Evolutionary conservation across 345 rosid species (phyloP).

Genomic region (Sapria himalayana): DNA sequence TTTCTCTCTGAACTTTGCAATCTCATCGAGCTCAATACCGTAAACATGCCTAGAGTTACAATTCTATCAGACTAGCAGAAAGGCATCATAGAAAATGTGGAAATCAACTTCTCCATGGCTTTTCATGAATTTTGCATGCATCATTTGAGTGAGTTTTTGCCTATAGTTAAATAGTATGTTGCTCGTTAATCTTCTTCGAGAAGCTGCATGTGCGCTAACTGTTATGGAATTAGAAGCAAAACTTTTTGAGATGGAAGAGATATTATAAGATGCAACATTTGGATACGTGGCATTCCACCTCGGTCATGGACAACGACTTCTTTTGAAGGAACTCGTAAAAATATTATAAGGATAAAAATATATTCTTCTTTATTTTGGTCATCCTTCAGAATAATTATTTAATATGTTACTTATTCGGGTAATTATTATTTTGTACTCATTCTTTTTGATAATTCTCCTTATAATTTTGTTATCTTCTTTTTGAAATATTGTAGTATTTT

Average conservation of each 20-base stretch:
- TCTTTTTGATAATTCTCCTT: no score
- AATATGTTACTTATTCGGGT: no score
- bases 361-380: no score
- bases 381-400: no score
- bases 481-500: no score
- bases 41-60: conserved; percentile 13
- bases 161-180: conserved; percentile 5
- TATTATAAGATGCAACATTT: conserved; percentile 8
- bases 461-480: no score
- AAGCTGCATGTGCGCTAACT: conserved; percentile 11
- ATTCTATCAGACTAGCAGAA: conserved; percentile 11
- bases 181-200: conserved; percentile 11
- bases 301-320: conserved; percentile 8
- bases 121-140: conserved; percentile 11
- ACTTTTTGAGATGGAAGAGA: conserved; percentile 7
- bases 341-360: no score
- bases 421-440: no score
- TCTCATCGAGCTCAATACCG: conserved; percentile 10
- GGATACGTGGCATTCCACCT: conserved; percentile 10
- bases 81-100: conserved; percentile 7
- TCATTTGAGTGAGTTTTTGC: conserved; percentile 6
- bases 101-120: conserved; percentile 9
- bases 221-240: conserved; percentile 7
- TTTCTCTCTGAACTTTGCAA: conserved; percentile 10
- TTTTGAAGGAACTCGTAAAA: conserved; percentile 10